Conservation (phyloP, 805 yeast genomes). For the Yarrowia phangngaensis region DNA sequence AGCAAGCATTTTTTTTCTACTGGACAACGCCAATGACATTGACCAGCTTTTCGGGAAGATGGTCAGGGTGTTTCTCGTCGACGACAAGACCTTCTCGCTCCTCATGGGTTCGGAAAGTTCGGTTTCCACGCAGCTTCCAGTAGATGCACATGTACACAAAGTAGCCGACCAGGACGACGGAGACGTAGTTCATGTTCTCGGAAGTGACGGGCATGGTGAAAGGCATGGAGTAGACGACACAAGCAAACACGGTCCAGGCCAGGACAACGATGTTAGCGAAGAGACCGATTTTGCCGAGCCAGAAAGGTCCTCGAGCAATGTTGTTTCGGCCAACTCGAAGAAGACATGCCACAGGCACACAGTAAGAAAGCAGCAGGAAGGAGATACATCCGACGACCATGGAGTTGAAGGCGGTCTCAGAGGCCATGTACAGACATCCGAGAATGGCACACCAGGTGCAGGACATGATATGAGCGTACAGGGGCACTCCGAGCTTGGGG, state of each 20-base stretch:
- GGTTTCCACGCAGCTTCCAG: slow-evolving; percentile 20
- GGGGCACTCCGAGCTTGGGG: slow-evolving; percentile 50
- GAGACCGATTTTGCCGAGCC: slow-evolving; percentile 31
- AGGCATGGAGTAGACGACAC: slow-evolving; percentile 64
- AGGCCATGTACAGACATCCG: slow-evolving; percentile 62
- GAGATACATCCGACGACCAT: slow-evolving; percentile 59
- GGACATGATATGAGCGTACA: slow-evolving; percentile 56
- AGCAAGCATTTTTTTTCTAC: too few relatives aligned
- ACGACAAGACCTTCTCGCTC: slow-evolving; percentile 18
- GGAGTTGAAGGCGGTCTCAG: slow-evolving; percentile 64
- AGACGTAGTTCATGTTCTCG: slow-evolving; percentile 58
- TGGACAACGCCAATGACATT: slow-evolving; percentile 9
- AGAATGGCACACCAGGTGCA: slow-evolving; percentile 51
- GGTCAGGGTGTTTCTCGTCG: slow-evolving; percentile 1
- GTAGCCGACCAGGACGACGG: slow-evolving; percentile 16
- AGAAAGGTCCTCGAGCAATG: slow-evolving; percentile 37
- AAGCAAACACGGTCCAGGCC: slow-evolving; percentile 56
- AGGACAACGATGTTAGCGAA: slow-evolving; percentile 41
- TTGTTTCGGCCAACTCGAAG: slow-evolving; percentile 49
- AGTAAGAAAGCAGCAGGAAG: slow-evolving; percentile 55
- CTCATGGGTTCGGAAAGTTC: slow-evolving; percentile 13
- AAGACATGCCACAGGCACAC: slow-evolving; percentile 52
- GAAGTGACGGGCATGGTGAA: slow-evolving; percentile 54
- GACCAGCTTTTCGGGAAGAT: slow-evolving; percentile 7
- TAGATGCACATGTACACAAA: slow-evolving; percentile 4